phyloP scores from a whole-genome alignment of 2,329 filamentous ascomycete species.

The Penicillium thymicola region DNA sequence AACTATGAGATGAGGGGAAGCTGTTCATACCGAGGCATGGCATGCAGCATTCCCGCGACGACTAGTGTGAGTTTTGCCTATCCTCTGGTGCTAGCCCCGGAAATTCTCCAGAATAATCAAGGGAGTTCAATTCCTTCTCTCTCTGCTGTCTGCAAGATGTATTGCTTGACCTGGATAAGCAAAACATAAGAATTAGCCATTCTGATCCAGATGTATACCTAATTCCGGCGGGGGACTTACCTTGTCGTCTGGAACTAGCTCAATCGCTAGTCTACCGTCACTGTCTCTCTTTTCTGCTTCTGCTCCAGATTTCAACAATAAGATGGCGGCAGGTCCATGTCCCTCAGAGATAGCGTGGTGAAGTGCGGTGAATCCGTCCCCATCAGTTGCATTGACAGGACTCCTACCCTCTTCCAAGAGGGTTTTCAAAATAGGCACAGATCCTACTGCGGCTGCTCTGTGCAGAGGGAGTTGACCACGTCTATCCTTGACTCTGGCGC shows the following conservation, averaged over 20 bases:
- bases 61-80: background rate
- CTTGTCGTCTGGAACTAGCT: constrained; percentile 82
- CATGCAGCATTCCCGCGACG: too few species aligned
- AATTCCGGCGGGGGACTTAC: constrained; percentile 46
- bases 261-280: constrained; percentile 69
- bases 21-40: background rate
- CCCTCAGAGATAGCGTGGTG: constrained; percentile 68
- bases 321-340: constrained; percentile 75
- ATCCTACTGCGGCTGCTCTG: constrained; percentile 84
- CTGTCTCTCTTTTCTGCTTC: constrained; percentile 73
- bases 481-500: constrained; percentile 75
- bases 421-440: constrained; percentile 78
- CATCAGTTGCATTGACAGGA: constrained; percentile 79
- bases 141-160: constrained; percentile 74
- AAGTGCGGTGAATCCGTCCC: constrained; percentile 78
- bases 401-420: constrained; percentile 71
- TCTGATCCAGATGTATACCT: background rate
- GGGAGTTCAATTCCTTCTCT: constrained; percentile 74
- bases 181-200: constrained; percentile 2
- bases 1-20: constrained; percentile 14
- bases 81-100: background rate
- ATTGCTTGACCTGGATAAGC: constrained; percentile 62
- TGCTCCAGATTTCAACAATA: constrained; percentile 78
- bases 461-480: constrained; percentile 89
- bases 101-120: constrained; percentile 4